phyloP scores from a whole-genome alignment of 192 early-diverging fungal species.

The Podila minutissima region DNA sequence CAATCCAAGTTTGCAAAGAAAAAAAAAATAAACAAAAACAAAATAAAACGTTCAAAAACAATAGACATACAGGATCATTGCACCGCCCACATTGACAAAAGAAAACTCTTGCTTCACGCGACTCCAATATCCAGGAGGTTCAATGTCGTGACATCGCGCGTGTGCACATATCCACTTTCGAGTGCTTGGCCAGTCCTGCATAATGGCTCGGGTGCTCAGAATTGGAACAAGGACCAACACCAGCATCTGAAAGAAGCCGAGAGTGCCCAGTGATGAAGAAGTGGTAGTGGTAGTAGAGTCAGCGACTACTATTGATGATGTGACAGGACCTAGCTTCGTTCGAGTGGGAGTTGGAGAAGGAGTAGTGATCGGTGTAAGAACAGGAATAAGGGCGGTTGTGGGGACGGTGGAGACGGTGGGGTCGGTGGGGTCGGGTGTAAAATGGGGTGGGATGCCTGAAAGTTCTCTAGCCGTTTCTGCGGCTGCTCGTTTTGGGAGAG shows the following conservation, averaged over 20 bases:
- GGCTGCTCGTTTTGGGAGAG: background rate
- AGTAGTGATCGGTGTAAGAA: background rate
- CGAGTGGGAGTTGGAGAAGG: background rate
- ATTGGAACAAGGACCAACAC: background rate
- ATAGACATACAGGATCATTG: background rate
- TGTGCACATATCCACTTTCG: constrained; percentile 1
- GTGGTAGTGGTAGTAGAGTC: background rate
- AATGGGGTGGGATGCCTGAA: background rate
- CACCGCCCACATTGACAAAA: background rate
- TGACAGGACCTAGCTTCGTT: background rate
- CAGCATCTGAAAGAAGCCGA: background rate
- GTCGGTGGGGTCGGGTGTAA: background rate
- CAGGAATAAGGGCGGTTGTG: background rate
- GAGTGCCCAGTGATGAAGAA: background rate
- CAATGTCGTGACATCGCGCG: background rate
- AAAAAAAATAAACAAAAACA: background rate
- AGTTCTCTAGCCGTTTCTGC: background rate
- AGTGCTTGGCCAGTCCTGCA: background rate
- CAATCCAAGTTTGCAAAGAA: background rate
- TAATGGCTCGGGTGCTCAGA: background rate
- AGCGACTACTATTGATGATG: background rate
- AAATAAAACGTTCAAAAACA: background rate
- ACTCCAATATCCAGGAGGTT: background rate
- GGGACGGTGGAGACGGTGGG: background rate
- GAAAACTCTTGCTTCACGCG: background rate